Evolutionary conservation across 2,329 filamentous ascomycete species (phyloP), one percentile per base, ranked within the genome.

Genomic region (Verticillium dahliae): DNA sequence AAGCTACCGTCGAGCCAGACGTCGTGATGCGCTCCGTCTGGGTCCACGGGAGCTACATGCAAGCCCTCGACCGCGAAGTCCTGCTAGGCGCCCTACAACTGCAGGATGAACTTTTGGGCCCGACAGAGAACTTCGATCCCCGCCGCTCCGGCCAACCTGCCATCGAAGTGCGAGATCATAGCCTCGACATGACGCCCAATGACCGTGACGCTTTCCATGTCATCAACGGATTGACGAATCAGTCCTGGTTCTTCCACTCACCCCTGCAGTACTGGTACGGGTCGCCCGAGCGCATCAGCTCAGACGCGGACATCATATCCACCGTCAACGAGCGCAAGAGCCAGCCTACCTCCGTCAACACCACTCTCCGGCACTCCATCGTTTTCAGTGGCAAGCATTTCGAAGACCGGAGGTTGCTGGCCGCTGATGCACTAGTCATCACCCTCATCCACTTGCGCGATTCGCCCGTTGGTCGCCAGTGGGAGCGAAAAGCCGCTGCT

Each of bases 351-450:
- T 85, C 84, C 1, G 84, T 90, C 68, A 91, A 92, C 70, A 79
- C 92, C 54, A 91, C 89, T 0, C 76, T 94, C 34, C 84, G 90
- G 10, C 90, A 91, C 68, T 90, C 89, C 2, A 91, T 90, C 59
- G 90, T 93, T 18, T 92, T 94, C 67, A 91, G 90, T 62, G 90
- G 90, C n/a, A 92, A 93, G 70, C 81, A 82, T 4, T 93, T 92
- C 66, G 82, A 87, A 61, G 85, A 90, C 61, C 82, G 85, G 11
- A 82, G 79, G 59, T 79, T 94, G 2, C 78, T 87, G 31, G 89
- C 89, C 4, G 90, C 89, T 1, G 90, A 94, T 75, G 89, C 90
- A 2, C 78, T 94, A 5, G 90, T 94, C 60, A 87, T 94, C 63
- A 92, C 90, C 6, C 75, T 94, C 6, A 82, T 93, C 62, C 88